Percentiles rank a stretch among this genome's conserved stretches.
Evolutionary conservation across 768 basidiomycete species (phyloP).

Genomic region (Stropharia rugosoannulata): DNA sequence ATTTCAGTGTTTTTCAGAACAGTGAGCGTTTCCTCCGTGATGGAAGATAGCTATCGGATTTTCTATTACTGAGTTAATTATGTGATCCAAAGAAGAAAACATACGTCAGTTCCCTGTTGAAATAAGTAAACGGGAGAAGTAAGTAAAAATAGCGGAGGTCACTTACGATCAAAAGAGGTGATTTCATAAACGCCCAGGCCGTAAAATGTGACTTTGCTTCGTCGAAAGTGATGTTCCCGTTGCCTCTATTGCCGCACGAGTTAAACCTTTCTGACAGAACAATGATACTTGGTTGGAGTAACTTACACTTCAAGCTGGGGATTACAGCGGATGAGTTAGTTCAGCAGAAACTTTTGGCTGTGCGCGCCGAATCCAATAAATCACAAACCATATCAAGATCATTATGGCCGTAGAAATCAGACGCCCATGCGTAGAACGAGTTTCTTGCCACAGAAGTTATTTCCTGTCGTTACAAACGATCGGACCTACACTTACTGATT

Average conservation of each 20-base stretch:
- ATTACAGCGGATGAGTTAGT: slow-evolving; percentile 1
- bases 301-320: slow-evolving; percentile 55
- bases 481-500: slow-evolving; percentile 39
- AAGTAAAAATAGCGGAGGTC: not conserved
- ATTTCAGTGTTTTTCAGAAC: slow-evolving; percentile 65
- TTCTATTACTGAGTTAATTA: not conserved
- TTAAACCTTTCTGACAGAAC: not conserved
- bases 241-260: slow-evolving; percentile 45
- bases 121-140: not conserved
- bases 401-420: slow-evolving; percentile 67
- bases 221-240: slow-evolving; percentile 58
- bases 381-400: slow-evolving; percentile 63
- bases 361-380: not conserved
- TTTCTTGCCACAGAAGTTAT: slow-evolving; percentile 38
- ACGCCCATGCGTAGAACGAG: slow-evolving; percentile 60
- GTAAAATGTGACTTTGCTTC: slow-evolving; percentile 73
- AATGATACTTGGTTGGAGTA: too few relatives aligned
- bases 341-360: not conserved
- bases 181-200: slow-evolving; percentile 72
- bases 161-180: slow-evolving; percentile 54
- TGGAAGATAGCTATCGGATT: slow-evolving; percentile 42
- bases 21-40: slow-evolving; percentile 46
- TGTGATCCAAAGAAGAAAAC: not conserved
- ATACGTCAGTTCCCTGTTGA: not conserved
- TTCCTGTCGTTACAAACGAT: not conserved